Percentiles rank a stretch among this genome's conserved stretches.
phyloP scores from a whole-genome alignment of 225 moss, liverwort and hornwort species.

The Marchantia paleacea region DNA sequence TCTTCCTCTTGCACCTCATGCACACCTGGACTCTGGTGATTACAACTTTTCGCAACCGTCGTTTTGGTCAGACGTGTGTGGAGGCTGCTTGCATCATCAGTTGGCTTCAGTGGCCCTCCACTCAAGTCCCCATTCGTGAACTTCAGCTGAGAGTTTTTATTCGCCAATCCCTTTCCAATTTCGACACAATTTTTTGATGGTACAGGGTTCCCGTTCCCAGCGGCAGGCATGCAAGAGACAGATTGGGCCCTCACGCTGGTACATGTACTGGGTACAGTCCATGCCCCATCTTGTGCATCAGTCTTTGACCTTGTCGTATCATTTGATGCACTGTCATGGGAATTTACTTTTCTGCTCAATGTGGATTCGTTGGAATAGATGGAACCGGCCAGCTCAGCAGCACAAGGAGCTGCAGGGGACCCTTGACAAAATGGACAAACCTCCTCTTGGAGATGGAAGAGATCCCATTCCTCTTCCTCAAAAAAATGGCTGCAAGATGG shows the following conservation, averaged over 20 bases:
- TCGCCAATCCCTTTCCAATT: not conserved
- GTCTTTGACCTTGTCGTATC: not conserved
- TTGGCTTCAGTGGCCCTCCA: not conserved
- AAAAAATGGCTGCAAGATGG: conserved; percentile 73
- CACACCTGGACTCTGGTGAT: not conserved
- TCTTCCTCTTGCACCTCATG: conserved; percentile 18
- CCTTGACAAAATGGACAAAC: conserved; percentile 74
- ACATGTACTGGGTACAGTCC: not conserved
- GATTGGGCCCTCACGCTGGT: not conserved
- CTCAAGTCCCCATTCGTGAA: no score
- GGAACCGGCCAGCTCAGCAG: not conserved
- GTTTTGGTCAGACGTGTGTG: not conserved
- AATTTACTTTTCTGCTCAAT: not conserved
- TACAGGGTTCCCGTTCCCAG: not conserved
- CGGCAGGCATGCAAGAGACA: not conserved
- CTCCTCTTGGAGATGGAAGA: conserved; percentile 51
- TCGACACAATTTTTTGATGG: not conserved
- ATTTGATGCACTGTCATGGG: not conserved
- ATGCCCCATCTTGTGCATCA: not conserved
- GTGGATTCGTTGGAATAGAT: not conserved
- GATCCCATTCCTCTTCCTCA: conserved; percentile 87
- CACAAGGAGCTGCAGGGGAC: conserved; percentile 1
- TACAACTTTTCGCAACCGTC: not conserved
- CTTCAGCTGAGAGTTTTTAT: not conserved
- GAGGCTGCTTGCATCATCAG: not conserved